These are phyloP conservation scores for Trichoderma koningii DNA, from an alignment of 2,329 filamentous ascomycete genomes.

Conservation along the genomic window DNA sequence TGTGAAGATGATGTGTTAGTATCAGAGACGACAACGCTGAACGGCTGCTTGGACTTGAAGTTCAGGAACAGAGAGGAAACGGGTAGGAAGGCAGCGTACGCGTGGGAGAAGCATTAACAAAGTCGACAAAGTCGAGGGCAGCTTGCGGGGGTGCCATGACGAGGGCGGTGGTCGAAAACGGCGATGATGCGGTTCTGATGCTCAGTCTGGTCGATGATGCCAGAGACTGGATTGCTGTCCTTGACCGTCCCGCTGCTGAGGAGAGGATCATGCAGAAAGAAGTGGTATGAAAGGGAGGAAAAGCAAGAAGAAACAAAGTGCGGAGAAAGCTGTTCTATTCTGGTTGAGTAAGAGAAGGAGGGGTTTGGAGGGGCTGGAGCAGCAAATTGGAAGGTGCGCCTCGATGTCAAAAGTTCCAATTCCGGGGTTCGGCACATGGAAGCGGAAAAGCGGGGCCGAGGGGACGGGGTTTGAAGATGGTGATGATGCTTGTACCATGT, in stretches of 20 bases:
- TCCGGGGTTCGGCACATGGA: conserved; percentile 5
- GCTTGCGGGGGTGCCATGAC: conserved; percentile 57
- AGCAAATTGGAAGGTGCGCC: neutral
- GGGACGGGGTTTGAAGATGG: neutral
- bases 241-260: conserved; percentile 14
- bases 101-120: conserved; percentile 91
- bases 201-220: neutral
- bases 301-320: neutral
- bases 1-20: conserved; percentile 41
- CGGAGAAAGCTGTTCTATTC: conserved; percentile 15
- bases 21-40: neutral
- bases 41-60: neutral
- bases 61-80: neutral
- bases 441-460: conserved; percentile 9
- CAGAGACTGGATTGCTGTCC: conserved; percentile 22
- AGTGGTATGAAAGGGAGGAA: neutral
- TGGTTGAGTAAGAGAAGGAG: neutral
- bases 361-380: neutral
- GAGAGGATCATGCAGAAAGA: conserved; percentile 22
- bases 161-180: conserved; percentile 35
- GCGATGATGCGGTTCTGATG: neutral
- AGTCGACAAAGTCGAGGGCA: conserved; percentile 84
- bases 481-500: neutral
- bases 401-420: conserved; percentile 10
- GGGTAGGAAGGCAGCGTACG: conserved; percentile 59